These are phyloP conservation scores for Globisporangium lucens DNA, from an alignment of 352 stramenopile species.

Conservation along the genomic window DNA sequence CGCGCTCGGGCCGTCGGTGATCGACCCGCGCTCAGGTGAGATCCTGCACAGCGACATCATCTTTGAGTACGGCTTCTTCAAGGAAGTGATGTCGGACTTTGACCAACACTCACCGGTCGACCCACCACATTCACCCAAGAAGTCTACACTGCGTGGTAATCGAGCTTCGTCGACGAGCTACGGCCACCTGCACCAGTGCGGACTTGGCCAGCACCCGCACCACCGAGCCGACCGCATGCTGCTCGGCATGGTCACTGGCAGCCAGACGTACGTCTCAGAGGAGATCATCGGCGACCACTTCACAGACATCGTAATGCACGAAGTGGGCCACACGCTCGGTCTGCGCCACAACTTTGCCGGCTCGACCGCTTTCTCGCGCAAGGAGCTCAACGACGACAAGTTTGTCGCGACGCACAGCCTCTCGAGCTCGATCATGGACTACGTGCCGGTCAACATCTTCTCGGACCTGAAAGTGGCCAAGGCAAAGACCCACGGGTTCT, in stretches of 20 bases:
- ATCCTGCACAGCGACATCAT: constrained; percentile 86
- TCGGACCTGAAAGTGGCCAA: constrained; percentile 51
- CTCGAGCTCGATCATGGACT: constrained; percentile 85
- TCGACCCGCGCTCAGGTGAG: constrained; percentile 78
- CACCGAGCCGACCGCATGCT: constrained; percentile 41
- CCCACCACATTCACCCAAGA: constrained; percentile 16
- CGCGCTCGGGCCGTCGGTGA: constrained; percentile 56
- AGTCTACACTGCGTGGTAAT: neutral
- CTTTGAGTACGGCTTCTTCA: constrained; percentile 86
- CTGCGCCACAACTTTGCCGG: constrained; percentile 86
- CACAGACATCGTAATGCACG: constrained; percentile 81
- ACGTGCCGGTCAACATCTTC: constrained; percentile 78
- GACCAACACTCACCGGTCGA: constrained; percentile 39
- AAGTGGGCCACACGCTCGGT: constrained; percentile 86
- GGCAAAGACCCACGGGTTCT: constrained; percentile 51
- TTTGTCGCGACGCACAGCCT: constrained; percentile 53
- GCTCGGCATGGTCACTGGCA: constrained; percentile 31
- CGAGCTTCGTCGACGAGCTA: neutral
- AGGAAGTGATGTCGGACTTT: constrained; percentile 58
- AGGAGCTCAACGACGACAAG: constrained; percentile 49
- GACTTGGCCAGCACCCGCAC: constrained; percentile 32
- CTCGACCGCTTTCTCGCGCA: constrained; percentile 43
- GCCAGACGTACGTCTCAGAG: constrained; percentile 40
- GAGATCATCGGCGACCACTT: constrained; percentile 66
- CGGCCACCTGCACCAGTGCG: constrained; percentile 34